A percentile compares a stretch with the other conserved stretches of the same genome.
phyloP scores from a whole-genome alignment of 2,329 filamentous ascomycete species.

The Penicillium thymicola region DNA sequence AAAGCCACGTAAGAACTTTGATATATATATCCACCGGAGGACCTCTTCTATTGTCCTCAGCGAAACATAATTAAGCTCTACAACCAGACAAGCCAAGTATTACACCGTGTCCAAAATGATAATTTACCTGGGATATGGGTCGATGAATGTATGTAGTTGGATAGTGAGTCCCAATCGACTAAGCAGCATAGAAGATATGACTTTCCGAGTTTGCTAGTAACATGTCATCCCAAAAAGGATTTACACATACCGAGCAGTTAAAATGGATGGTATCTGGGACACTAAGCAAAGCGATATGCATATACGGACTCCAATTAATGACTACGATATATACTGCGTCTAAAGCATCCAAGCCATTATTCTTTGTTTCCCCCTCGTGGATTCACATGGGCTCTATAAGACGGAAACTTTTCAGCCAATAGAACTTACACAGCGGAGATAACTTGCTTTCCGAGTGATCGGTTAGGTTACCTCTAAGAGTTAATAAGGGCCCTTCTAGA shows the following conservation, averaged over 20 bases:
- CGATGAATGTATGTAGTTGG: neutral
- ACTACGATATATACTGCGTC: neutral
- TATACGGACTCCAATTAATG: too few relatives aligned
- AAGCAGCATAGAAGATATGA: neutral
- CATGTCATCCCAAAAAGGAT: neutral
- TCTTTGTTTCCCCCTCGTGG: neutral
- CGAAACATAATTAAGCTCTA: neutral
- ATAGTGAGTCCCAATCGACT: too few relatives aligned
- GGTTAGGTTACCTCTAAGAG: neutral
- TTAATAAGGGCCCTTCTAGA: neutral
- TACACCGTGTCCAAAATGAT: neutral
- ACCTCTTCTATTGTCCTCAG: neutral
- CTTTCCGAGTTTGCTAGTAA: too few relatives aligned
- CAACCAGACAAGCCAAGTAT: neutral
- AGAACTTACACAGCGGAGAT: constrained; percentile 57
- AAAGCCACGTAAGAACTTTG: too few relatives aligned
- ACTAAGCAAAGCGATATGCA: neutral
- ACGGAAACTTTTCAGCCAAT: constrained; percentile 78
- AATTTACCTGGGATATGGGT: too few relatives aligned
- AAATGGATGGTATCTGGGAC: neutral
- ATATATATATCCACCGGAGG: neutral
- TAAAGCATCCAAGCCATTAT: neutral
- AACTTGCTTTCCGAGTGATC: constrained; percentile 28
- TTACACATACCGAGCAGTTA: neutral
- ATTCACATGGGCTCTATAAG: constrained; percentile 39